These are phyloP conservation scores for Backusella psychrophila DNA, from an alignment of 192 early-diverging fungal genomes.

Conservation along the genomic window DNA sequence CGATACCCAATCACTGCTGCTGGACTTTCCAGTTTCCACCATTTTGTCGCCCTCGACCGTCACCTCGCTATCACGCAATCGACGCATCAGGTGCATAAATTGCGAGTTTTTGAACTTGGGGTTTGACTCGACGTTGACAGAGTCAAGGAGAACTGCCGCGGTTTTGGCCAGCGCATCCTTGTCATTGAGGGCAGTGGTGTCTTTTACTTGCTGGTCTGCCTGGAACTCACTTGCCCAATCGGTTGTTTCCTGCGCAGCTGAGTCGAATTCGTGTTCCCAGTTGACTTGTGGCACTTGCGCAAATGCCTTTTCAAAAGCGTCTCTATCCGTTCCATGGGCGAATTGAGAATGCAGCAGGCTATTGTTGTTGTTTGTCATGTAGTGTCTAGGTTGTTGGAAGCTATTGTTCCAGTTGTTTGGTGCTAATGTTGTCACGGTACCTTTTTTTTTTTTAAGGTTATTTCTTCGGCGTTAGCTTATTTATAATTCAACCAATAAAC, in stretches of 20 bases:
- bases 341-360: neutral
- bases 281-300: constrained; percentile 37
- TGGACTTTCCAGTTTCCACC: constrained; percentile 48
- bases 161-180: constrained; percentile 77
- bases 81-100: constrained; percentile 92
- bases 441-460: neutral
- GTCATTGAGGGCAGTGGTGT: constrained; percentile 20
- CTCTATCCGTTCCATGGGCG: constrained; percentile 43
- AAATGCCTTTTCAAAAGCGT: constrained; percentile 75
- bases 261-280: constrained; percentile 61
- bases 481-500: neutral
- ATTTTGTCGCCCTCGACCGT: constrained; percentile 89
- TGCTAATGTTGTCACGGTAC: neutral
- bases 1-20: constrained; percentile 22
- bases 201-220: constrained; percentile 27
- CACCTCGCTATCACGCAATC: constrained; percentile 85
- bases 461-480: neutral
- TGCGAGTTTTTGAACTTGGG: constrained; percentile 93
- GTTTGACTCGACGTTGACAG: constrained; percentile 70
- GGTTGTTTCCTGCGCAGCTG: constrained; percentile 34
- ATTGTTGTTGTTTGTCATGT: constrained; percentile 21
- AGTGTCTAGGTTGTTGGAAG: constrained; percentile 29
- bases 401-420: neutral
- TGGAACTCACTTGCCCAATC: constrained; percentile 58
- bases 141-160: constrained; percentile 78